These are phyloP conservation scores for Isatis tinctoria DNA, from an alignment of 345 rosid genomes.

Conservation along the genomic window DNA sequence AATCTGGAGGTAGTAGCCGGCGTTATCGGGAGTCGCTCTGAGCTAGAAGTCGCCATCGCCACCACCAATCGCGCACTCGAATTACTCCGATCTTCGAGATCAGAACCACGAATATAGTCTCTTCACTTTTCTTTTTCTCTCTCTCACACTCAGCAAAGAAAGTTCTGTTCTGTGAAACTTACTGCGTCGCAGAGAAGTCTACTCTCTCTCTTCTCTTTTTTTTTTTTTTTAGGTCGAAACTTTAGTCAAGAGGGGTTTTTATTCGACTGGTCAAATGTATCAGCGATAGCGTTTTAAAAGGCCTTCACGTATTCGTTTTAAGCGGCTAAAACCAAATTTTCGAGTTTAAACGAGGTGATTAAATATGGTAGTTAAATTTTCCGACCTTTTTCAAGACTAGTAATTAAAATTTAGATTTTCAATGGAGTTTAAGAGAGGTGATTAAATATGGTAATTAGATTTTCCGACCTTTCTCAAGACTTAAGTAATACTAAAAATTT, in stretches of 20 bases:
- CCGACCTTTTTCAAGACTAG: not conserved
- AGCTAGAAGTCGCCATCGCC: constrained; percentile 61
- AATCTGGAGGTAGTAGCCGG: constrained; percentile 35
- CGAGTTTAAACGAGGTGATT: constrained; percentile 19
- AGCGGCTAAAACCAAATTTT: constrained; percentile 26
- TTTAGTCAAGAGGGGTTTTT: constrained; percentile 4
- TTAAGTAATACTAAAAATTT: not conserved
- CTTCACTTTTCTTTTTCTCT: constrained; percentile 1
- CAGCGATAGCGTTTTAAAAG: not conserved
- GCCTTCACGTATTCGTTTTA: not conserved
- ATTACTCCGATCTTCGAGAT: constrained; percentile 19
- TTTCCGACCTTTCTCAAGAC: not conserved
- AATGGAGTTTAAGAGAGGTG: constrained; percentile 14
- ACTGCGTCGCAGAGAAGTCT: constrained; percentile 21
- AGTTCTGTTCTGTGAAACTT: constrained; percentile 14
- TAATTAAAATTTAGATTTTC: not conserved
- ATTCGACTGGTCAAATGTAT: constrained; percentile 5
- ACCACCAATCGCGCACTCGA: constrained; percentile 23
- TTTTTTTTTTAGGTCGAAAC: constrained; percentile 6
- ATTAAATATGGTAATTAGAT: constrained; percentile 18
- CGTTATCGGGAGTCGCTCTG: constrained; percentile 40
- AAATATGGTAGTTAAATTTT: constrained; percentile 9
- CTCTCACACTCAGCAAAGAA: constrained; percentile 11
- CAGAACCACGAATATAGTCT: not conserved
- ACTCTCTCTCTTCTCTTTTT: constrained; percentile 1